These are phyloP conservation scores for Sporothrix variecibatus DNA, from an alignment of 2,329 filamentous ascomycete species.

Conservation along the genomic window DNA sequence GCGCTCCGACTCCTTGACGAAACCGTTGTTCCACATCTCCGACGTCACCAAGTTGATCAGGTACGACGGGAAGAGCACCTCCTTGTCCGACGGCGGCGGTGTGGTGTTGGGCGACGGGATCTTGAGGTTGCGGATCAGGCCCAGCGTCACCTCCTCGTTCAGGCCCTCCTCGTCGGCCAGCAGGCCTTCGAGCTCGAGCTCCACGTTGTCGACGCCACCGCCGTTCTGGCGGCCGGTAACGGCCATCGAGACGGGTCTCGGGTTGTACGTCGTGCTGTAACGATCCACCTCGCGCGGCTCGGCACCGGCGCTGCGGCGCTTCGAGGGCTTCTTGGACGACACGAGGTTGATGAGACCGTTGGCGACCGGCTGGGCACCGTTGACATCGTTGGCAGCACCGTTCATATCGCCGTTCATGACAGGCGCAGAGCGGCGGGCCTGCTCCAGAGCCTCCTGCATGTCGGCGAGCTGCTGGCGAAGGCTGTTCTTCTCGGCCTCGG, in stretches of 20 bases:
- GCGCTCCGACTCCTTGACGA: slow-evolving; percentile 97
- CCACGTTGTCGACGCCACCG: slow-evolving; percentile 80
- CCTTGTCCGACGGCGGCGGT: slow-evolving; percentile 93
- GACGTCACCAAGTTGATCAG: slow-evolving; percentile 98
- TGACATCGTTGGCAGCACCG: slow-evolving; percentile 25
- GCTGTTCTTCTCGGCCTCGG: slow-evolving; percentile 82
- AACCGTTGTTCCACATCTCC: slow-evolving; percentile 99
- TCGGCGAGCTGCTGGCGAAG: slow-evolving; percentile 87
- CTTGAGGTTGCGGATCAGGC: slow-evolving; percentile 93
- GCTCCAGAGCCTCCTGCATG: slow-evolving; percentile 87
- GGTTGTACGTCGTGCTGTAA: slow-evolving; percentile 90
- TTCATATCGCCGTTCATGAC: slow-evolving; percentile 65
- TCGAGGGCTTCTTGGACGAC: slow-evolving; percentile 86
- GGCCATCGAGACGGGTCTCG: slow-evolving; percentile 94
- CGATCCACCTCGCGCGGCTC: slow-evolving; percentile 84
- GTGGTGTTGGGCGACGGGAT: slow-evolving; percentile 86
- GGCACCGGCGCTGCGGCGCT: slow-evolving; percentile 86
- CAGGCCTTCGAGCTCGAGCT: slow-evolving; percentile 90
- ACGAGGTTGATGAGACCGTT: slow-evolving; percentile 94
- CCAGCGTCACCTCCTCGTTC: slow-evolving; percentile 96
- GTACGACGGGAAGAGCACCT: slow-evolving; percentile 97
- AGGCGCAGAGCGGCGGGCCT: slow-evolving; percentile 76
- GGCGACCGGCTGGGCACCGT: slow-evolving; percentile 51
- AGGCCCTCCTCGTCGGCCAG: slow-evolving; percentile 93
- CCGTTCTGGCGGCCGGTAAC: slow-evolving; percentile 69